phyloP scores from a whole-genome alignment of 805 yeast genomes.

The Candida sithepensis region DNA sequence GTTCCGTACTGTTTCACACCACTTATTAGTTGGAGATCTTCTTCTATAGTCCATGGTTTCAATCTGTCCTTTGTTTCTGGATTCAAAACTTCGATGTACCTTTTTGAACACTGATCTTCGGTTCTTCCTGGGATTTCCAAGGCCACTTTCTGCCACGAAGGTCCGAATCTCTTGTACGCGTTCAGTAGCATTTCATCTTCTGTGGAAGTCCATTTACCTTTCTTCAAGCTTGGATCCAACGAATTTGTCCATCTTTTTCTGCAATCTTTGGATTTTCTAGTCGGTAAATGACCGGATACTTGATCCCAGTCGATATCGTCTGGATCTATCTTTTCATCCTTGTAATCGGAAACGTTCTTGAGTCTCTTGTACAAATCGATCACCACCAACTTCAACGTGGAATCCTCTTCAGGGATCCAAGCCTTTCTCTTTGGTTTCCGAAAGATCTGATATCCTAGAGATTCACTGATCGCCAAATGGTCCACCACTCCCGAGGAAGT shows the following conservation, averaged over 20 bases:
- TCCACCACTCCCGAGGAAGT: constrained; percentile 34
- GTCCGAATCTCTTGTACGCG: constrained; percentile 67
- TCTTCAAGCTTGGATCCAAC: constrained; percentile 73
- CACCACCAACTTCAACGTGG: constrained; percentile 42
- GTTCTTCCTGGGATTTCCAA: constrained; percentile 77
- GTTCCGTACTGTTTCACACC: constrained; percentile 75
- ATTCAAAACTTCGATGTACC: constrained; percentile 84
- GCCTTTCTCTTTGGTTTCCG: constrained; percentile 58
- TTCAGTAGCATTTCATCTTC: constrained; percentile 68
- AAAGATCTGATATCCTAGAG: constrained; percentile 71
- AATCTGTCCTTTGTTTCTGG: constrained; percentile 76
- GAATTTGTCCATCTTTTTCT: constrained; percentile 86
- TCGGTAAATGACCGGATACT: constrained; percentile 43
- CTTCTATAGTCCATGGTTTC: constrained; percentile 74
- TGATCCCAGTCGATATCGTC: constrained; percentile 60
- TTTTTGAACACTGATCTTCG: constrained; percentile 91
- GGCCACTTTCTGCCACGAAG: constrained; percentile 85
- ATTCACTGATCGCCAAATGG: constrained; percentile 60
- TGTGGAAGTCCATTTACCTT: constrained; percentile 82
- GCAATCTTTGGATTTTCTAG: constrained; percentile 75
- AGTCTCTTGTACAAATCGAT: constrained; percentile 27
- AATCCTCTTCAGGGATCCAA: constrained; percentile 80
- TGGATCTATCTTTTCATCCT: constrained; percentile 28
- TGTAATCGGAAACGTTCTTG: constrained; percentile 16
- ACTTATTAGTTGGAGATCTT: constrained; percentile 66